Evolutionary conservation across 2,329 filamentous ascomycete species (phyloP).

Genomic region (Alternaria sp.): DNA sequence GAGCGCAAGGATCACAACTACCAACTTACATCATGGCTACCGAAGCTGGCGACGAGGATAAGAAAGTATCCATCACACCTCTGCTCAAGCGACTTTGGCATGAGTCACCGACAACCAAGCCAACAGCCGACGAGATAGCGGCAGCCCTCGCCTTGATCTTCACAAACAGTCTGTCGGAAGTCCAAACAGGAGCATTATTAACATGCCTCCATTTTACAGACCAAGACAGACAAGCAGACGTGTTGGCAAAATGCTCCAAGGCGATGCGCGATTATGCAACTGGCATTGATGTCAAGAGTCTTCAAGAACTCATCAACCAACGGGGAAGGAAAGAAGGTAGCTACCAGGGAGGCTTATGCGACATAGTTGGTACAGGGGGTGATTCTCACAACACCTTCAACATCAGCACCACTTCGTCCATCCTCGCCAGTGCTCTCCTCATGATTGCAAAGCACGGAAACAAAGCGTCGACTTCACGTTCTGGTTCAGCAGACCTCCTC

Average conservation of each 20-base stretch:
- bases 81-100: conserved; percentile 78
- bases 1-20: conserved; percentile 14
- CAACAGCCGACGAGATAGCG: conserved; percentile 80
- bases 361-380: conserved; percentile 97
- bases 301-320: conserved; percentile 68
- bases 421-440: conserved; percentile 84
- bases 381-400: conserved; percentile 99
- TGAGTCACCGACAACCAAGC: conserved; percentile 55
- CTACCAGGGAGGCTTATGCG: conserved; percentile 85
- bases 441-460: conserved; percentile 96
- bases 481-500: conserved; percentile 91
- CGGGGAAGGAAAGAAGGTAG: conserved; percentile 71
- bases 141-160: conserved; percentile 92
- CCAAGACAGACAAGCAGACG: conserved; percentile 82
- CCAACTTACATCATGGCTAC: conserved; percentile 37
- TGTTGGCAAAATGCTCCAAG: conserved; percentile 83
- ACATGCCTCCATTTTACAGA: conserved; percentile 92
- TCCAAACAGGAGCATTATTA: conserved; percentile 85
- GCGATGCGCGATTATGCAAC: conserved; percentile 85
- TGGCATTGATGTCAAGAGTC: conserved; percentile 69
- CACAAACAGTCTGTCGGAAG: conserved; percentile 84
- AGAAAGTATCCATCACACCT: conserved; percentile 68
- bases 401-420: conserved; percentile 93
- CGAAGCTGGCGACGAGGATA: conserved; percentile 31
- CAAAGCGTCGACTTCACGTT: conserved; percentile 92